Evolutionary conservation across 768 basidiomycete genomes (phyloP), one percentile per base, ranked within the genome.

Genomic region (Omphalotus guepiniiformis): DNA sequence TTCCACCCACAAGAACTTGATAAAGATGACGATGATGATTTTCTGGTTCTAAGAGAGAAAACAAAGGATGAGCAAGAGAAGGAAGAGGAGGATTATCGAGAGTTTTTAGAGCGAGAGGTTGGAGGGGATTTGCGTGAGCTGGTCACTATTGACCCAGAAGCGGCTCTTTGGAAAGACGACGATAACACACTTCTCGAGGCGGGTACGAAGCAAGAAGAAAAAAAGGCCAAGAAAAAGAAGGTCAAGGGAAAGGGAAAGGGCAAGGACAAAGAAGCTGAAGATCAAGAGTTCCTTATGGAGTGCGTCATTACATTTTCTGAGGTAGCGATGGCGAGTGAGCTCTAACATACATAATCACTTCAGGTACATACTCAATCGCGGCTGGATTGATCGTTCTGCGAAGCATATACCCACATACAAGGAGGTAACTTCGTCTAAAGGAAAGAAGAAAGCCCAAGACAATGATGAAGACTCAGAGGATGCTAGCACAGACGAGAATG

Each of bases 361-460:
- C 57, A 97, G 94, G 64, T 99, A 96, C 64, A 96, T 99, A 54
- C 73, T 97, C 18, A 94, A 95, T 63, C 90, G 96, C 23, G 96
- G 95, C 1, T 99, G 96, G 96, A 83, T 99, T 39, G 96, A 98
- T 64, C 80, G 76, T 40, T 73, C 83, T 2, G 68, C 77, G 18
- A 73, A 78, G 12, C 84, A 82, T 47, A 70, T 93, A 2, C 95
- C 94, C 1, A 94, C 93, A 0, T 93, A 94, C 61, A 67, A 78
- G 29, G 93, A 97, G 63, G 72, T 96, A 19, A 83, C 86, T 1
- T 66, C 71, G 4, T 63, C 68, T 4, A 61, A 66, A 54, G 59
- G 54, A 23, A 61, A 70, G 61, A 54, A 60, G 39, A 68, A 71
- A 53, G 62, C 44, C 26, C 58, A 58, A 52, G 48, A 29, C 6